Evolutionary conservation across 495 filamentous ascomycete genomes (phyloP).

Genomic region (Pyronema domesticum): DNA sequence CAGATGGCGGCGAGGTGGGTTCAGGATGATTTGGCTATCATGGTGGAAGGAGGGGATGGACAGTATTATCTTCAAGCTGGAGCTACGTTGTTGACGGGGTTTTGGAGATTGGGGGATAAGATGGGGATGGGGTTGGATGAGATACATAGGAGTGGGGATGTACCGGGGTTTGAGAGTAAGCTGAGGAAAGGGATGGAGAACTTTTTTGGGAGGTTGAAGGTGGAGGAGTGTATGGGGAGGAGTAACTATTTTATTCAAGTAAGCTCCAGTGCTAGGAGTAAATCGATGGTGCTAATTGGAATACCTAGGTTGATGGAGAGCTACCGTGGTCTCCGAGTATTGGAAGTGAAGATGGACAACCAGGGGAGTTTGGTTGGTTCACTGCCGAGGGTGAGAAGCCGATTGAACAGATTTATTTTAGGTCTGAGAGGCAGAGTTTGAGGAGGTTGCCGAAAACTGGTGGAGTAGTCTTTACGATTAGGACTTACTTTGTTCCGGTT

Average conservation of each 20-base stretch:
- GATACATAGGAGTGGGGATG: conserved; percentile 68
- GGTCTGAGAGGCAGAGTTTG: conserved; percentile 63
- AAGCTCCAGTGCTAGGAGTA: too few relatives aligned
- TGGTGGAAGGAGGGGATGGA: conserved; percentile 63
- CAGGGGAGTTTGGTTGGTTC: conserved; percentile 45
- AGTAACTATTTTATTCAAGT: conserved; percentile 55
- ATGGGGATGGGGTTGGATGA: conserved; percentile 66
- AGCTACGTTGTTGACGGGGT: conserved; percentile 61
- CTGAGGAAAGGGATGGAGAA: conserved; percentile 71
- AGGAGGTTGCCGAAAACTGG: conserved; percentile 54
- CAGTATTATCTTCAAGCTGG: conserved; percentile 77
- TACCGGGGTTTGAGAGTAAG: conserved; percentile 60
- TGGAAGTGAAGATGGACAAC: conserved; percentile 46
- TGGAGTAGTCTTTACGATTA: conserved; percentile 59
- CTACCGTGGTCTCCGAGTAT: conserved; percentile 59
- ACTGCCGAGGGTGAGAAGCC: conserved; percentile 61
- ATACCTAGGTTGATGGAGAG: conserved; percentile 45
- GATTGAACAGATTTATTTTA: conserved; percentile 59
- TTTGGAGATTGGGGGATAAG: conserved; percentile 77
- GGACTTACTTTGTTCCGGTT: conserved; percentile 61
- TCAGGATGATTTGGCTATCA: conserved; percentile 76
- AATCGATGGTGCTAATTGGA: too few relatives aligned
- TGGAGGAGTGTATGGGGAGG: conserved; percentile 46
- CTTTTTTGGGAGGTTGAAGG: conserved; percentile 50
- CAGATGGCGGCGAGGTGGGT: conserved; percentile 50